These are phyloP conservation scores for Candida tallmaniae DNA, from an alignment of 805 yeast species.

Conservation along the genomic window DNA sequence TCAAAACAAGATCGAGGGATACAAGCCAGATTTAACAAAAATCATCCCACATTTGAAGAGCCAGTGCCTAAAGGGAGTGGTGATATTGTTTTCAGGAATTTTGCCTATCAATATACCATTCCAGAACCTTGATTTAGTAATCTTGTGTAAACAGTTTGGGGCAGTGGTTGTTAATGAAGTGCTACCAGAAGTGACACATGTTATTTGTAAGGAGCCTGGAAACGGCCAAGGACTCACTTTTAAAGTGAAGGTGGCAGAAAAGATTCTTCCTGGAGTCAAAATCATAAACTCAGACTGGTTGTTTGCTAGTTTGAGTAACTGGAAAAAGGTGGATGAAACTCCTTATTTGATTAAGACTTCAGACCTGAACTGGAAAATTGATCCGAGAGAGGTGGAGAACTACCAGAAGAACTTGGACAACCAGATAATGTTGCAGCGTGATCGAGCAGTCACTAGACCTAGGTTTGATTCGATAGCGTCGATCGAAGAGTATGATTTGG, in stretches of 20 bases:
- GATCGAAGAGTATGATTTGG: slow-evolving; percentile 34
- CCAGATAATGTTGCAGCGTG: slow-evolving; percentile 13
- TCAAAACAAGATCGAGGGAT: slow-evolving; percentile 11
- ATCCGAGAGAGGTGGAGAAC: slow-evolving; percentile 42
- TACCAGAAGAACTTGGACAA: slow-evolving; percentile 32
- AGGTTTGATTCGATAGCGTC: slow-evolving; percentile 28
- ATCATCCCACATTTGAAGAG: slow-evolving; percentile 74
- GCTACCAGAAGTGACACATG: slow-evolving; percentile 75
- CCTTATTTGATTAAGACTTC: slow-evolving; percentile 53
- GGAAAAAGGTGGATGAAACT: slow-evolving; percentile 66
- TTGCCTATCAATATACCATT: slow-evolving; percentile 76
- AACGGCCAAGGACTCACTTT: slow-evolving; percentile 49
- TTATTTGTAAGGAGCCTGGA: slow-evolving; percentile 67
- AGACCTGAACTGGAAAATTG: slow-evolving; percentile 40
- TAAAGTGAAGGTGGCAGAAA: slow-evolving; percentile 77
- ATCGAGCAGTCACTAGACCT: slow-evolving; percentile 18
- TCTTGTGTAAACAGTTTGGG: slow-evolving; percentile 91
- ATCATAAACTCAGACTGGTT: slow-evolving; percentile 94
- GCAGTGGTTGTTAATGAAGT: slow-evolving; percentile 76
- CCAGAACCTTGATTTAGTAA: slow-evolving; percentile 78
- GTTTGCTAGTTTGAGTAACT: slow-evolving; percentile 74
- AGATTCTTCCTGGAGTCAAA: slow-evolving; percentile 55
- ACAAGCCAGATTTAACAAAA: slow-evolving; percentile 58
- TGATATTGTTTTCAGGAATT: slow-evolving; percentile 82
- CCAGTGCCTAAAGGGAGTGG: slow-evolving; percentile 60